These are phyloP conservation scores for Rhododendron mucronatum DNA, from an alignment of 148 eudicot genomes.

Conservation along the genomic window DNA sequence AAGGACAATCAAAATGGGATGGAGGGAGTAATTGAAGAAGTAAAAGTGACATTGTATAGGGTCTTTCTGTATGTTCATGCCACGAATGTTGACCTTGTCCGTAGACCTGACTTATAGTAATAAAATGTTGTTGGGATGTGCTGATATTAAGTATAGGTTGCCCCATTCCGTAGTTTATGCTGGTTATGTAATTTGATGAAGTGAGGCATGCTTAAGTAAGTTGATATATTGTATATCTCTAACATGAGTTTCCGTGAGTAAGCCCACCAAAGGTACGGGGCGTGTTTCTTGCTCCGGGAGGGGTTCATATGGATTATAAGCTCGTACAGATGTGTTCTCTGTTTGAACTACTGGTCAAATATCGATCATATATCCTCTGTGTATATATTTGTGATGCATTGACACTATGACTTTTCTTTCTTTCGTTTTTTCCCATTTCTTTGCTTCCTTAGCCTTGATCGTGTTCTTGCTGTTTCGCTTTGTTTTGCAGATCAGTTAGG, in stretches of 20 bases:
- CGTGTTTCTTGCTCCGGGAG: background rate
- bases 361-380: background rate
- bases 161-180: background rate
- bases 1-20: too few relatives aligned
- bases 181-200: background rate
- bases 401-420: background rate
- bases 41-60: background rate
- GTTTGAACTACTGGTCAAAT: background rate
- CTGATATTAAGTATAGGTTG: background rate
- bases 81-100: background rate
- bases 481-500: slow-evolving; percentile 70
- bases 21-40: background rate
- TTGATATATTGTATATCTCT: background rate
- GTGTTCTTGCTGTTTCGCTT: background rate
- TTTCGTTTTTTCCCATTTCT: background rate
- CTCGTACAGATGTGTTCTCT: background rate
- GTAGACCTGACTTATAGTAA: background rate
- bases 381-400: background rate
- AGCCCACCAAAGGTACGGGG: background rate
- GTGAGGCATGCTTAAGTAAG: background rate
- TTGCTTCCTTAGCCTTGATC: background rate
- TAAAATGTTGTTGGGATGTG: background rate
- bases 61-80: background rate
- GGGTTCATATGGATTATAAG: background rate
- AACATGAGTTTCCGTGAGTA: background rate